These are phyloP conservation scores for Rhodotorula graminis DNA, from an alignment of 768 basidiomycete genomes.

Conservation along the genomic window DNA sequence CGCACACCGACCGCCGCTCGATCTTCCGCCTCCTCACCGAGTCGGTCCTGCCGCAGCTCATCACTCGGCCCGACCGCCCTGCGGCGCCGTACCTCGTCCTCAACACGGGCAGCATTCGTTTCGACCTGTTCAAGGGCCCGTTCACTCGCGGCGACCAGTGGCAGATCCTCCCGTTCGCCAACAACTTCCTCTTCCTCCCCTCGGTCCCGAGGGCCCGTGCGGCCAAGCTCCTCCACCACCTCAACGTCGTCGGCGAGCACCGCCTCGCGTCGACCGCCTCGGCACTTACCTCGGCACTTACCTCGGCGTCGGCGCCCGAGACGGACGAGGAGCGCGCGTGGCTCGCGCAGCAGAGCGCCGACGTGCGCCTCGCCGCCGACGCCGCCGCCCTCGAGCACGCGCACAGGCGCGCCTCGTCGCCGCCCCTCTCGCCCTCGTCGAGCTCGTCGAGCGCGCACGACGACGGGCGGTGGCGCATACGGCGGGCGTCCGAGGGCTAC, in stretches of 20 bases:
- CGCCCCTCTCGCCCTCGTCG: not conserved
- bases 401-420: not conserved
- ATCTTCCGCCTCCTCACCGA: conserved; percentile 45
- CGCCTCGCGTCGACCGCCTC: conserved; percentile 1
- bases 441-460: too few species aligned
- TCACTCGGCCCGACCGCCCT: conserved; percentile 49
- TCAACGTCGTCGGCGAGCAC: conserved; percentile 40
- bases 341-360: not conserved
- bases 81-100: conserved; percentile 38
- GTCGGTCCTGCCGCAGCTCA: conserved; percentile 57
- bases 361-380: not conserved
- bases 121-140: conserved; percentile 46
- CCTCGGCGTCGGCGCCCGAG: not conserved
- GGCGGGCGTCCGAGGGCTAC: conserved; percentile 61
- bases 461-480: not conserved
- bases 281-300: not conserved
- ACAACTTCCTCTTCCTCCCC: conserved; percentile 31
- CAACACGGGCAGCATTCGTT: conserved; percentile 48
- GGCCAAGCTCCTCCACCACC: conserved; percentile 23
- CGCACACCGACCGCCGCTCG: conserved; percentile 39
- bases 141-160: conserved; percentile 43
- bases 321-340: not conserved
- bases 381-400: not conserved
- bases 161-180: conserved; percentile 40
- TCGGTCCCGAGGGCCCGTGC: conserved; percentile 19